Conservation (phyloP, 768 basidiomycete species). For the Mycena leptocephala region DNA sequence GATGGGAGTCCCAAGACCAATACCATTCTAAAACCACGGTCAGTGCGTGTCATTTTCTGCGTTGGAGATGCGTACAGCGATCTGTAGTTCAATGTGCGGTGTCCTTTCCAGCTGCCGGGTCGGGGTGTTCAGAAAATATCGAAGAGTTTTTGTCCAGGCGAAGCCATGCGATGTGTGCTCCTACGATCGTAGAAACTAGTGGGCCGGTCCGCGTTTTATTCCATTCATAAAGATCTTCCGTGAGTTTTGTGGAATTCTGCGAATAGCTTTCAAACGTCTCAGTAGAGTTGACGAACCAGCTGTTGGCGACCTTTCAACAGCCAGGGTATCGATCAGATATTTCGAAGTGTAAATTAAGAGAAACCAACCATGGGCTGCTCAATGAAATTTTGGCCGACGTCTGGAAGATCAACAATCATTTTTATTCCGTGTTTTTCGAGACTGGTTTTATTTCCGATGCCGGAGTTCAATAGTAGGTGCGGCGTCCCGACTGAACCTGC, state of each 20-base stretch:
- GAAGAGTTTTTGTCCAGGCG: constrained; percentile 31
- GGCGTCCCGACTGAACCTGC: constrained; percentile 51
- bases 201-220: constrained; percentile 40
- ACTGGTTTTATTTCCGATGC: constrained; percentile 44
- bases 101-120: constrained; percentile 45
- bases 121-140: constrained; percentile 29
- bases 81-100: constrained; percentile 44
- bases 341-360: neutral
- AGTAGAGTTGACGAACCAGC: constrained; percentile 42
- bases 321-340: neutral
- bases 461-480: constrained; percentile 47
- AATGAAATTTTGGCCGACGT: constrained; percentile 45
- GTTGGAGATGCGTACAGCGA: neutral
- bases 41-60: neutral
- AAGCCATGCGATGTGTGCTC: constrained; percentile 37
- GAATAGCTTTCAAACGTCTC: constrained; percentile 28
- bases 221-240: constrained; percentile 39
- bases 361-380: constrained; percentile 43
- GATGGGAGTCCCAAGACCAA: constrained; percentile 18
- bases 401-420: constrained; percentile 39
- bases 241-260: constrained; percentile 36
- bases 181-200: constrained; percentile 39
- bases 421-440: constrained; percentile 36
- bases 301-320: constrained; percentile 19
- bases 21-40: constrained; percentile 7